Conservation (phyloP, 306 rosid genomes). For the Casuarina cunninghamiana region DNA sequence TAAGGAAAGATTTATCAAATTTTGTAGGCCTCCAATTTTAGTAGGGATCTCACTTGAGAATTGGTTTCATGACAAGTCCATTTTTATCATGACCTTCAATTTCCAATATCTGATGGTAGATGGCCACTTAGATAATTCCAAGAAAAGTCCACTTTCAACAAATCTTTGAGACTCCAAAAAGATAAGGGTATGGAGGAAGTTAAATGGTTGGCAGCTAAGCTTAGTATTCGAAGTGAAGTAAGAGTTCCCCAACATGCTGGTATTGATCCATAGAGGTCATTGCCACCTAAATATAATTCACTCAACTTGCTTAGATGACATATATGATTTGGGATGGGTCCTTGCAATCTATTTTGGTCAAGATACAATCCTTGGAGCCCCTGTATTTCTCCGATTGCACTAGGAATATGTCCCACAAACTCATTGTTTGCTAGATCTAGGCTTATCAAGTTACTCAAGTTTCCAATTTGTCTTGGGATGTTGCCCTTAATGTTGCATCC, state of each 20-base stretch:
- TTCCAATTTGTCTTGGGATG: neutral
- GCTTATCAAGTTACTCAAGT: neutral
- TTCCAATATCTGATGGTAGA: constrained; percentile 23
- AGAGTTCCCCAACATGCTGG: neutral
- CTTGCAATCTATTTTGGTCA: neutral
- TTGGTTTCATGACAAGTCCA: constrained; percentile 31
- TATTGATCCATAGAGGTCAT: neutral
- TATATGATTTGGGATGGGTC: neutral
- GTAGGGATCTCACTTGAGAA: constrained; percentile 32
- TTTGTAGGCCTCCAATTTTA: constrained; percentile 1
- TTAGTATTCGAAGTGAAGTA: neutral
- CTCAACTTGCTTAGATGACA: neutral
- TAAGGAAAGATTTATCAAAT: constrained; percentile 28
- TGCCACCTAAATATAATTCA: neutral
- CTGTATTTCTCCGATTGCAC: neutral
- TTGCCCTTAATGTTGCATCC: neutral
- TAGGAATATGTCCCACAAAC: neutral
- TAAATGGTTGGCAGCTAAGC: neutral
- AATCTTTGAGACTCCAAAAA: constrained; percentile 12
- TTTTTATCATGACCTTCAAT: neutral
- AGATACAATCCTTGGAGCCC: neutral
- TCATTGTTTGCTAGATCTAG: neutral
- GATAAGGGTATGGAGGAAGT: constrained; percentile 1
- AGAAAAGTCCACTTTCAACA: constrained; percentile 12
- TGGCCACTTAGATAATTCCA: constrained; percentile 23